Percentiles rank a stretch among this genome's conserved stretches.
Evolutionary conservation across 352 stramenopile species (phyloP).

Genomic region (Pythium scleroteichum): DNA sequence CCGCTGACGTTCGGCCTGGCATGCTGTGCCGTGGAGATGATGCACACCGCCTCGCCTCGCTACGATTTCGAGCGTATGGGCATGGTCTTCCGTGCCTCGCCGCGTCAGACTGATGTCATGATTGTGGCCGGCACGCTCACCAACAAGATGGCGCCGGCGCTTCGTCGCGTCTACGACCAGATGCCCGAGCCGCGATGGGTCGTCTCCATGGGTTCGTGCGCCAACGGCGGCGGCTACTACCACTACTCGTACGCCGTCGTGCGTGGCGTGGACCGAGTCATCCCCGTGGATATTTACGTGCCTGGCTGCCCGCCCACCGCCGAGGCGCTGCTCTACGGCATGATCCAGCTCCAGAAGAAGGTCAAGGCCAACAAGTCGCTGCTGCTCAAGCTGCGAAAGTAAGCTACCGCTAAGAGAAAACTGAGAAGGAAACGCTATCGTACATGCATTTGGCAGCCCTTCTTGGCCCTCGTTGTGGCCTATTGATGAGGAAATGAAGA

Average conservation of each 20-base stretch:
- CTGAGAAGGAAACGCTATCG: not conserved
- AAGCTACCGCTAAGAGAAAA: slow-evolving; percentile 33
- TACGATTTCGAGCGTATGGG: slow-evolving; percentile 99
- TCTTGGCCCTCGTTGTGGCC: no score
- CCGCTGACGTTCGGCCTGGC: slow-evolving; percentile 99
- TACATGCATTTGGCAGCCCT: not conserved
- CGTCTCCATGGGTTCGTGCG: slow-evolving; percentile 98
- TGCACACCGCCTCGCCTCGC: slow-evolving; percentile 85
- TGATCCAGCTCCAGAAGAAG: slow-evolving; percentile 99
- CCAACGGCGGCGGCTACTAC: slow-evolving; percentile 95
- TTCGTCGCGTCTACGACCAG: slow-evolving; percentile 98
- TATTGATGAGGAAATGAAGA: no score
- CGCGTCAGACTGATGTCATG: slow-evolving; percentile 98
- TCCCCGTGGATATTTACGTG: slow-evolving; percentile 99
- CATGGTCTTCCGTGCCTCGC: slow-evolving; percentile 97
- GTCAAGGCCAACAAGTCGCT: slow-evolving; percentile 98
- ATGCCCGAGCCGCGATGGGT: slow-evolving; percentile 99
- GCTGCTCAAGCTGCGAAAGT: slow-evolving; percentile 96
- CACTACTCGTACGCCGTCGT: slow-evolving; percentile 98
- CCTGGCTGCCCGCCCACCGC: slow-evolving; percentile 98
- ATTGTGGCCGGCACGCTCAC: slow-evolving; percentile 99
- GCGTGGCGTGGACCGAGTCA: slow-evolving; percentile 95
- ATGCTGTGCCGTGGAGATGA: slow-evolving; percentile 99
- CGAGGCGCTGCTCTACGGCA: slow-evolving; percentile 97
- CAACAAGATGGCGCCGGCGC: slow-evolving; percentile 99